Base-by-base conservation (phyloP, 192 early-diverging fungal genomes). In the Pilobolus umbonatus region DNA sequence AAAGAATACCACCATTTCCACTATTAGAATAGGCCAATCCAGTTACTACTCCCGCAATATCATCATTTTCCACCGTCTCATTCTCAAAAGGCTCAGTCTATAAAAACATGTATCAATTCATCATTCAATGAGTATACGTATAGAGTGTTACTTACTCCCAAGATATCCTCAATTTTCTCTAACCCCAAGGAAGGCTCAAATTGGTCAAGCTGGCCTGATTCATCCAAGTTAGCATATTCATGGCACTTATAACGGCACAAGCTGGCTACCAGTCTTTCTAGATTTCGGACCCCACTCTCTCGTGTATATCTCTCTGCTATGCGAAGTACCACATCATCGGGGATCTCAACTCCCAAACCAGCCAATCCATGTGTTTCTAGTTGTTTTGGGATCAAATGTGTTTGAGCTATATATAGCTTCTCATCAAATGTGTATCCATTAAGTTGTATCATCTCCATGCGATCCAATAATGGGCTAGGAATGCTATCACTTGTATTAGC, bases 351-450 rank as follows among this genome's bases (percentile, higher is more conserved):
- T 14, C 78, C 51, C 0, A 64, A 60, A 1, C 51, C 31, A 6
- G 43, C 38, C 0, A 92, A 60, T 0, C 89, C 90, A 69, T 91
- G 88, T 12, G 58, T 66, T 22, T 49, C 54, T 10, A 80, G 76
- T 61, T 90, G 88, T 63, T 89, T 91, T 55, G 92, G 88, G 30
- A 89, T 38, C 10, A 94, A 76, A 55, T 91, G 78, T 35, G 74
- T 71, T 51, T 73, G 65, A 2, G 89, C 90, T 54, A 94, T 94
- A 36, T 79, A 65, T 29, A 89, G 50, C 62, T 94, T 94, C 62
- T 94, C 90, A 3, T 89, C 86, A 59, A 86, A 85, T 7, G 87
- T 89, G 62, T 93, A 93, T 28, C 91, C 88, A 34, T 86, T 78
- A 21, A 93, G 65, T 2, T 77, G 75, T 44, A 91, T 90, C 11